Base-by-base conservation (phyloP, 345 rosid species). In the Trapa bicornis region DNA sequence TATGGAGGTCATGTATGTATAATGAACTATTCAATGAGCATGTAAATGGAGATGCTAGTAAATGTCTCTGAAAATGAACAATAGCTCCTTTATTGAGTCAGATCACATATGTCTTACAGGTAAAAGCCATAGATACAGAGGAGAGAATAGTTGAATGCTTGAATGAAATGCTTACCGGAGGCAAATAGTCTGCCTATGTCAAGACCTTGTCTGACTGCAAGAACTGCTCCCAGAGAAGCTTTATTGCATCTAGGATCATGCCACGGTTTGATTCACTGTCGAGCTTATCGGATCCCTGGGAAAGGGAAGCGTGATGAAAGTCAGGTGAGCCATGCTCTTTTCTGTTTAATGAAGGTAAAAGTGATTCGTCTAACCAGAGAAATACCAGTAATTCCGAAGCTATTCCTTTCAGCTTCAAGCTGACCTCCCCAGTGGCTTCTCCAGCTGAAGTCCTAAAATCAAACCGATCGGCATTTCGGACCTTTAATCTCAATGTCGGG, bases 401-500 rank as follows among this genome's bases (percentile, higher is more conserved):
- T 4, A 91, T 29, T 66, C 80, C 80, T 70, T 80, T 83, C 77
- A 88, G 74, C 69, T 80, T 80, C 65, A 88, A 35, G 33, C n/a
- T 37, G 71, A 77, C 68, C 68, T 84, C 89, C 52, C 74, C 78
- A 1, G 85, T 39, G 65, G 68, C 13, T 61, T 70, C 77, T 56
- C 93, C 87, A 47, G 16, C 66, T 65, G 76, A 79, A 39, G 33
- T 50, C 78, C 67, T 78, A 68, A 86, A 84, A 75, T 79, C 76
- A 67, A 68, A 85, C 42, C 90, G 80, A 70, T 87, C 82, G 0
- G 92, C 91, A 42, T 80, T 72, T 78, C 86, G 76, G 14, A 83
- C 80, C 71, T 78, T 82, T 68, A 91, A 80, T 74, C 71, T 78
- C 6, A 80, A 37, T 39, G 81, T 80, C 64, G 77, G 64, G 70